Evolutionary conservation across 2,329 filamentous ascomycete species (phyloP), one percentile per base, ranked within the genome.

Genomic region (Colletotrichum sp.): DNA sequence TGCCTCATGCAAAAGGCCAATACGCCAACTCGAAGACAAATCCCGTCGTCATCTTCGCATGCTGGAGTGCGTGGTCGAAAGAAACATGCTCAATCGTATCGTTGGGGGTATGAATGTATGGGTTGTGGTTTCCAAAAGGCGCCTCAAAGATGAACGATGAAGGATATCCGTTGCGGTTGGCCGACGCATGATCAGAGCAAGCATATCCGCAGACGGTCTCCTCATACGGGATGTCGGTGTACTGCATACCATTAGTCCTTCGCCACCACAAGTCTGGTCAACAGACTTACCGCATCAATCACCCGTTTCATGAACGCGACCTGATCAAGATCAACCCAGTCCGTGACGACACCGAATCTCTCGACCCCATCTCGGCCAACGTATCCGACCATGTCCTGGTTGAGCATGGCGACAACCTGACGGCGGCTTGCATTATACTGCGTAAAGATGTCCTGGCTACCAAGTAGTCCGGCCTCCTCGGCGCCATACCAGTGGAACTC

Each of bases 401-500:
- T 85, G 2, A 88, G 82, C 82, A 87, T 86, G 13, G 85, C 84
- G 72, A 83, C 83, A 74, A 88, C 83, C 26, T 84, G 81, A 2
- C 80, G 79, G 5, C 81, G 80, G 5, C 79, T 77, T 1, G 79
- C 78, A 59, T 81, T 78, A 75, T 88, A 88, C 57, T 81, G 78
- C 28, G 83, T 79, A 77, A 87, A 87, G 69, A 88, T 84, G 36
- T 83, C 85, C 34, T 94, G 93, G 73, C 92, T 94, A 63, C 95
- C 95, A 1, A 96, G 90, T 57, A 97, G 87, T 16, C 95, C 95
- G 10, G 93, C 94, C 82, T 97, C 95, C 80, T 97, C 95, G 2
- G 94, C 95, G 5, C 92, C 93, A 84, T 96, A 96, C 94, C 94
- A 97, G 83, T 96, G 94, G 83, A 96, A 96, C 85, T 97, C 95